Evolutionary conservation across 805 yeast genomes (phyloP).

Genomic region (Starmerella sp.): DNA sequence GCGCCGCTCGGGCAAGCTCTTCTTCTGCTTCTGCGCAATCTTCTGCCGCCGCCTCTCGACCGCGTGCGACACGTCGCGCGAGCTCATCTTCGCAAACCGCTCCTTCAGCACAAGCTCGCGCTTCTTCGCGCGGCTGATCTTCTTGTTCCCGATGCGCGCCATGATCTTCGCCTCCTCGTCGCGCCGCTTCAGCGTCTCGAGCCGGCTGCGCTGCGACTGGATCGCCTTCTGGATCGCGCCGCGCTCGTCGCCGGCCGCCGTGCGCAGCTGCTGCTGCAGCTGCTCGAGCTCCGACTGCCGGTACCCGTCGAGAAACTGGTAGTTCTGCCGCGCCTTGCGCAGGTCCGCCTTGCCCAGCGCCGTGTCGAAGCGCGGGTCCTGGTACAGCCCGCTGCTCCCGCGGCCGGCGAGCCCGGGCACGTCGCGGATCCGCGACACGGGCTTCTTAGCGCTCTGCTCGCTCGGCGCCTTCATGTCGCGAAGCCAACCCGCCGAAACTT

Average conservation of each 20-base stretch:
- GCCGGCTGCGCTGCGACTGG: conserved; percentile 28
- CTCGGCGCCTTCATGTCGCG: conserved; percentile 71
- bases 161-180: conserved; percentile 64
- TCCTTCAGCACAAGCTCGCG: conserved; percentile 30
- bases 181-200: conserved; percentile 59
- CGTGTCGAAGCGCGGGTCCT: conserved; percentile 83
- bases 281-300: conserved; percentile 59
- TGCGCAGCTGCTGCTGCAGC: conserved; percentile 39
- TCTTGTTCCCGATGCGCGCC: conserved; percentile 55
- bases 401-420: conserved; percentile 38
- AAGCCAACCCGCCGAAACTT: too few species aligned
- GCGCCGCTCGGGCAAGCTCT: conserved; percentile 29
- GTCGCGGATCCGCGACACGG: conserved; percentile 57
- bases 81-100: conserved; percentile 30
- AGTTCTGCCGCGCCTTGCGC: conserved; percentile 56
- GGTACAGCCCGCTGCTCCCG: conserved; percentile 38
- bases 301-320: conserved; percentile 77
- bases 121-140: conserved; percentile 27
- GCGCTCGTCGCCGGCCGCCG: conserved; percentile 39
- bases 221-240: conserved; percentile 28
- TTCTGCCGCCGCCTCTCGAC: conserved; percentile 31
- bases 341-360: conserved; percentile 78
- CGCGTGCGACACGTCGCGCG: conserved; percentile 27
- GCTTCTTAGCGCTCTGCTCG: conserved; percentile 62
- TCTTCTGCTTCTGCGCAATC: conserved; percentile 32